These are phyloP conservation scores for Biscogniauxia marginata DNA, from an alignment of 2,329 filamentous ascomycete species.

Conservation along the genomic window DNA sequence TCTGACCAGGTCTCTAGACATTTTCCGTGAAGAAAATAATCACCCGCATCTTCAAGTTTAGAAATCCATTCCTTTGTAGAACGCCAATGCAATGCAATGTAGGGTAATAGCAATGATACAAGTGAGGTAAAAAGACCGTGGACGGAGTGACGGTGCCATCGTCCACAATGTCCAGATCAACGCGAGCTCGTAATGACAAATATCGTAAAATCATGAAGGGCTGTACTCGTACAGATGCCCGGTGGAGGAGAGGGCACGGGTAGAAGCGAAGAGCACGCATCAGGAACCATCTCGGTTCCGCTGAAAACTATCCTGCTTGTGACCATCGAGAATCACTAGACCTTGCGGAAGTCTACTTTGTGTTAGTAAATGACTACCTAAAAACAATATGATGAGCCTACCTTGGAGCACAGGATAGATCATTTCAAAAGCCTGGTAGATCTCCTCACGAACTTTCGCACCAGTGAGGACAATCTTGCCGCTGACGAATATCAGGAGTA, in stretches of 20 bases:
- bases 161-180: conserved; percentile 7
- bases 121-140: conserved; percentile 7
- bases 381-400: conserved; percentile 36
- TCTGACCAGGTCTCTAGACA: conserved; percentile 26
- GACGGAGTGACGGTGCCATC: background rate
- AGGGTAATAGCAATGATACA: conserved; percentile 33
- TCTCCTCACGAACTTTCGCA: conserved; percentile 97
- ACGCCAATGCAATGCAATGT: conserved; percentile 60
- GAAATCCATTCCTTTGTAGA: conserved; percentile 34
- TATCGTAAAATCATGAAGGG: conserved; percentile 32
- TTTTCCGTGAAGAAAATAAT: conserved; percentile 31
- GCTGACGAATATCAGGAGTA: conserved; percentile 94
- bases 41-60: conserved; percentile 26
- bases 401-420: conserved; percentile 94
- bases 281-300: background rate
- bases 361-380: conserved; percentile 1
- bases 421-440: conserved; percentile 94
- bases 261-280: conserved; percentile 7
- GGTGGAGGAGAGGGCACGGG: background rate
- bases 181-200: conserved; percentile 13
- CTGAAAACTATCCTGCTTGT: conserved; percentile 10
- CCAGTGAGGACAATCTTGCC: conserved; percentile 98
- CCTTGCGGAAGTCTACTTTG: conserved; percentile 54
- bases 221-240: conserved; percentile 27
- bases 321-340: conserved; percentile 36